Evolutionary conservation across 495 filamentous ascomycete genomes (phyloP), one percentile per base, ranked within the genome.

Genomic region (Rusavskia elegans): DNA sequence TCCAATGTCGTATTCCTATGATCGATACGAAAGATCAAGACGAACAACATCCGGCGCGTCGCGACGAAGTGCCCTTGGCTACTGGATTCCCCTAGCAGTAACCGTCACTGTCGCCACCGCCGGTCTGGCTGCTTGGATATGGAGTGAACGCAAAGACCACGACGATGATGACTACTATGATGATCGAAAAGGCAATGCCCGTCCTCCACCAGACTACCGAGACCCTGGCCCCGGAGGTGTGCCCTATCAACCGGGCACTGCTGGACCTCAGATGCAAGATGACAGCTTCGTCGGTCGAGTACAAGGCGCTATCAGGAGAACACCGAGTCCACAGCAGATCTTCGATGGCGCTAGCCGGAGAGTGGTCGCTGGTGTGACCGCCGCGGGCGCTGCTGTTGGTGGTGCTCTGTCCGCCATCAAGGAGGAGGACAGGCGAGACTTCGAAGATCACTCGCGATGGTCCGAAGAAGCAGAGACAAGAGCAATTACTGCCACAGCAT

Each of bases 251-350:
- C 35, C 59, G 32, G 49, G 53, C 40, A 53, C 42, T 23, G 38
- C 42, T 30, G 41, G 41, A 25, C 48, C 56, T 51, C 59, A 61
- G 32, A 55, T 66, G 56, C 69, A 77, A 48, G 71, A 81, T 66
- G 68, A 76, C 42, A 77, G 79, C 56, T 80, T 89, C 68, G 80
- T 89, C 57, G 73, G 79, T 45, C 83, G 83, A 45, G 83, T 93
- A 73, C 80, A 84, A 50, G 85, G 84, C 53, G 85, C 84, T n/a
- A 68, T 94, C 63, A 79, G 85, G 59, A 79, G 88, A 49, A 92
- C 88, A 5, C 86, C 89, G 10, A 93, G 86, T 60, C 89, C 89
- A 25, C 87, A 93, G 61, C 85, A 93, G 66, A 76, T 94, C 54
- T 77, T 89, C 55, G 85, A 90, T 61, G 80, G 76, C 30, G 87